These are phyloP conservation scores for Talaromyces funiculosus DNA, from an alignment of 2,329 filamentous ascomycete species.

Conservation along the genomic window DNA sequence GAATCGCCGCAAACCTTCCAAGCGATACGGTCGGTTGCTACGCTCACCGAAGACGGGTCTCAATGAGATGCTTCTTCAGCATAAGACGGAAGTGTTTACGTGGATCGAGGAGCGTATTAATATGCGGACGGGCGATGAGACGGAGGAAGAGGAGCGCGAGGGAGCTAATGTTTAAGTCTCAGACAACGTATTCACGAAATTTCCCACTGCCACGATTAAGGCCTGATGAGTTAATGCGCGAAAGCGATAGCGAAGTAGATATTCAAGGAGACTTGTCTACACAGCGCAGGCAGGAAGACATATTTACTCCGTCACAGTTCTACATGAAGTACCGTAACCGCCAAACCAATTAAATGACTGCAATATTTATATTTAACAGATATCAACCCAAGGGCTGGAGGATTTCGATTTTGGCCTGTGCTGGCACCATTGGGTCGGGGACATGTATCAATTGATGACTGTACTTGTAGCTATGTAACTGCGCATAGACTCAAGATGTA, in stretches of 20 bases:
- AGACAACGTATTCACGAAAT: not conserved
- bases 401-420: not conserved
- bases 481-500: not conserved
- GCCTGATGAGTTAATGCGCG: not conserved
- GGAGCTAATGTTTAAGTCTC: not conserved
- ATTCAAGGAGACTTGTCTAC: not conserved
- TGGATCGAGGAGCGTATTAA: slow-evolving; percentile 40
- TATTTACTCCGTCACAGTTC: too few species aligned
- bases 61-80: slow-evolving; percentile 53
- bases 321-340: not conserved
- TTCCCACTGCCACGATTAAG: not conserved
- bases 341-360: not conserved
- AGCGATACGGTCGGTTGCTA: slow-evolving; percentile 52
- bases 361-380: not conserved
- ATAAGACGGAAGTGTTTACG: slow-evolving; percentile 46
- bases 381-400: not conserved
- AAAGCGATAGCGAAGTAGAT: not conserved
- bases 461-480: not conserved
- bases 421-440: not conserved
- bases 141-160: slow-evolving; percentile 17
- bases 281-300: not conserved
- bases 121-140: slow-evolving; percentile 18
- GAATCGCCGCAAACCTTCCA: slow-evolving; percentile 50
- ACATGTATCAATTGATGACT: not conserved
- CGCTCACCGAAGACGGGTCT: slow-evolving; percentile 43